Percentiles rank a stretch among this genome's conserved stretches.
Evolutionary conservation across 495 filamentous ascomycete species (phyloP).

Genomic region (Physcia stellaris): DNA sequence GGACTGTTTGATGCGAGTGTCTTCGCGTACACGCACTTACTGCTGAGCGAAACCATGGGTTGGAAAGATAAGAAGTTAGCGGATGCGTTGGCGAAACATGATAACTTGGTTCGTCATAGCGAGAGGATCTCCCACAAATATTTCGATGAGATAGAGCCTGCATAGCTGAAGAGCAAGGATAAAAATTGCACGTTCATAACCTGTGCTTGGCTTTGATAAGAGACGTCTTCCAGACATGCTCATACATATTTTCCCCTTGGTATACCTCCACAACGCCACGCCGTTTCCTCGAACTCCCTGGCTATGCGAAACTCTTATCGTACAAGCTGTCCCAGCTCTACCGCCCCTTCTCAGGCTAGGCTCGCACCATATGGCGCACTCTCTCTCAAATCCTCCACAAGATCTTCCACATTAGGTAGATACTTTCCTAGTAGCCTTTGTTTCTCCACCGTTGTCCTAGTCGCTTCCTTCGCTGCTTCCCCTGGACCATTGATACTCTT

Average conservation of each 20-base stretch:
- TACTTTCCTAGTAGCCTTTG: conserved; percentile 68
- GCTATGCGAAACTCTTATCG: too few species aligned
- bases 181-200: too few species aligned
- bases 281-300: too few species aligned
- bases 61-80: conserved; percentile 40
- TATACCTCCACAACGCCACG: too few species aligned
- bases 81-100: conserved; percentile 23
- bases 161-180: too few species aligned
- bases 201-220: too few species aligned
- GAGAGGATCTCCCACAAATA: conserved; percentile 29
- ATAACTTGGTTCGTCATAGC: conserved; percentile 41
- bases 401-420: conserved; percentile 77
- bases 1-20: conserved; percentile 74
- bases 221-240: too few species aligned
- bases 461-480: conserved; percentile 28
- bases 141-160: too few species aligned
- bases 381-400: conserved; percentile 81
- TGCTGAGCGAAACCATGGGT: conserved; percentile 45
- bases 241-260: too few species aligned
- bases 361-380: conserved; percentile 31
- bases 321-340: too few species aligned
- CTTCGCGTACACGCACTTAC: conserved; percentile 80
- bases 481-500: conserved; percentile 27
- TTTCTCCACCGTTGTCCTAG: conserved; percentile 73
- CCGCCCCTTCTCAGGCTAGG: conserved; percentile 14